Base-by-base conservation (phyloP, 768 basidiomycete species). In the Neoboletus magnificus region DNA sequence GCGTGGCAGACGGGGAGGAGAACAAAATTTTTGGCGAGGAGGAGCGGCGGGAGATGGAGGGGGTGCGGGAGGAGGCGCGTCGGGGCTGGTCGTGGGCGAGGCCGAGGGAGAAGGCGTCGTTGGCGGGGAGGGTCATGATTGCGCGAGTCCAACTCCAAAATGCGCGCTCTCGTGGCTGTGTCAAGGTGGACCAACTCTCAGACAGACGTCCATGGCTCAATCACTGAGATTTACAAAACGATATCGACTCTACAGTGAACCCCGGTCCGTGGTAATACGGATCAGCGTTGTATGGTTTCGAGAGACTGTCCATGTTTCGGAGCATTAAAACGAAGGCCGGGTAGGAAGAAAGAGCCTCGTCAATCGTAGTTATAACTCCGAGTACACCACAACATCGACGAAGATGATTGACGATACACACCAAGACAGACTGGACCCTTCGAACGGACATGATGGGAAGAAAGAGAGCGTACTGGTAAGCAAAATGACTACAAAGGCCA, bases 291-390 rank as follows among this genome's bases (percentile, higher is more conserved):
- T 82, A 71, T 76, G 81, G 85, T 84, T 81, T 81, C 70, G 76
- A 77, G 78, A 79, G 77, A 61, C 69, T 46, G 47, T 84, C 70
- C 58, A 79, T 90, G 50, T 91, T 66, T 83, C 86, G 89, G 83
- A 87, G 83, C 74, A 76, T 89, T 91, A 90, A 90, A 90, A 88
- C 88, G 81, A 84, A 75, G 71, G 79, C 74, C 81, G 80, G 77
- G 87, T 90, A 66, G 80, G 76, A 35, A 36, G 76, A 37, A 32
- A 64, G 68, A 63, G 73, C 77, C 80, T 78, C 84, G 82, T 78
- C 82, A 71, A 78, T 78, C 85, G 89, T 89, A 91, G 89, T 91
- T 89, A 91, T 91, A 79, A 80, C 84, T 81, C 87, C 86, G 86
- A 82, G 73, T 52, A 43, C 1, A 23, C 36, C 37, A 41, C 7